Conservation (phyloP, 257 asterid genomes). For the Osmanthus fragrans region DNA sequence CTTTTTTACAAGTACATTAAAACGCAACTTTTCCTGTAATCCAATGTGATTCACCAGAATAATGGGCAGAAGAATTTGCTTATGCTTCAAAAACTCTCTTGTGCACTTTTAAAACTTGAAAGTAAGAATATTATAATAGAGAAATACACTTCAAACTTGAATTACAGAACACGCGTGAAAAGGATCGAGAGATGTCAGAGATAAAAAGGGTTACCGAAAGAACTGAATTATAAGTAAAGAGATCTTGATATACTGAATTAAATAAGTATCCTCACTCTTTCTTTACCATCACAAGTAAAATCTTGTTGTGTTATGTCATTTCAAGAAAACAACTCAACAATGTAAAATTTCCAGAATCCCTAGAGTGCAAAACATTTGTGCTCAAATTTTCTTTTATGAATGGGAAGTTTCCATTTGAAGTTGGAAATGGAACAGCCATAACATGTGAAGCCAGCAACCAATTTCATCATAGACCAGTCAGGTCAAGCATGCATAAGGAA, state of each 20-base stretch:
- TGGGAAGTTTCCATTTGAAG: not conserved
- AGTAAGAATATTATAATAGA: not conserved
- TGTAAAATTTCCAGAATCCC: not conserved
- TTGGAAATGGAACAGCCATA: not conserved
- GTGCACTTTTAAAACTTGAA: not conserved
- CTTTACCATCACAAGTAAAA: not conserved
- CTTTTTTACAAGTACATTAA: not conserved
- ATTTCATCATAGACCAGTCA: not conserved
- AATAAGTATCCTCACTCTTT: not conserved
- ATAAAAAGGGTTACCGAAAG: not conserved
- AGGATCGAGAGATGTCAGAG: not conserved
- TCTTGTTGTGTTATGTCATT: not conserved
- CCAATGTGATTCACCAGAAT: not conserved
- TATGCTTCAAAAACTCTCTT: not conserved
- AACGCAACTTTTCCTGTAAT: not conserved
- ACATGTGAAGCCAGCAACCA: not conserved
- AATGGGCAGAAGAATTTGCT: not conserved
- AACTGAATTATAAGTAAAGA: not conserved
- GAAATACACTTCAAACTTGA: not conserved
- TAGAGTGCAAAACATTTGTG: not conserved
- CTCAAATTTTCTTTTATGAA: not conserved
- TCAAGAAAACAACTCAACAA: not conserved
- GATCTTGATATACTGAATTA: not conserved
- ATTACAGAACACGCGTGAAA: not conserved
- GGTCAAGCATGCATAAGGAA: not conserved